These are phyloP conservation scores for Sporothrix dimorphospora DNA, from an alignment of 2,329 filamentous ascomycete genomes.

Conservation along the genomic window DNA sequence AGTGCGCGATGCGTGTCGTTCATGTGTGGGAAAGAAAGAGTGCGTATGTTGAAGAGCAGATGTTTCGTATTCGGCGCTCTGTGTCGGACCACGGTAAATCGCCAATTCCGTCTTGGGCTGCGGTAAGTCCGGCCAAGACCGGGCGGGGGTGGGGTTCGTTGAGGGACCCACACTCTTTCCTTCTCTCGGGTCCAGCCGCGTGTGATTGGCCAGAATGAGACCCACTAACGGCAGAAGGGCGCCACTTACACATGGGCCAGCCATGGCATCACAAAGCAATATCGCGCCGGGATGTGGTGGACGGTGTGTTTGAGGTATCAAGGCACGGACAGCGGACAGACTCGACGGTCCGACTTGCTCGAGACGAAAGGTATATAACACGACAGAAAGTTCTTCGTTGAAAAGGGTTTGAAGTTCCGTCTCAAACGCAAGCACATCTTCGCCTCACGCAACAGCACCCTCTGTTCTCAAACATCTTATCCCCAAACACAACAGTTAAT, in stretches of 20 bases:
- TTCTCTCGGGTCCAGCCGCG: constrained; percentile 37
- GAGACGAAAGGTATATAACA: neutral
- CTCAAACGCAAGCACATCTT: too few species aligned
- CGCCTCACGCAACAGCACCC: neutral
- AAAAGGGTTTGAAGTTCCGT: neutral
- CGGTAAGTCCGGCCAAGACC: neutral
- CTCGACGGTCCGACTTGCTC: neutral
- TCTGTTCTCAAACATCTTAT: neutral
- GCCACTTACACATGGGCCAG: neutral
- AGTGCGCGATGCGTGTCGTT: neutral
- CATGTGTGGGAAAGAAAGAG: neutral
- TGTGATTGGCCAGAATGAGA: constrained; percentile 11
- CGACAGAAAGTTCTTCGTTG: neutral
- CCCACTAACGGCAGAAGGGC: neutral
- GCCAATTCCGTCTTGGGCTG: constrained; percentile 1
- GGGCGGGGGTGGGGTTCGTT: neutral
- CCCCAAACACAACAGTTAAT: neutral
- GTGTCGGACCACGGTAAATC: neutral
- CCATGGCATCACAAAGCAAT: neutral
- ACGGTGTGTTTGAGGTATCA: too few species aligned
- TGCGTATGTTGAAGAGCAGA: neutral
- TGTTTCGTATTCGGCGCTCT: neutral
- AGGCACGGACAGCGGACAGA: neutral
- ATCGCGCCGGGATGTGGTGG: neutral
- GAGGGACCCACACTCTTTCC: constrained; percentile 28